Evolutionary conservation across 768 basidiomycete species (phyloP).

Genomic region (Xerocomellus amylosporus): DNA sequence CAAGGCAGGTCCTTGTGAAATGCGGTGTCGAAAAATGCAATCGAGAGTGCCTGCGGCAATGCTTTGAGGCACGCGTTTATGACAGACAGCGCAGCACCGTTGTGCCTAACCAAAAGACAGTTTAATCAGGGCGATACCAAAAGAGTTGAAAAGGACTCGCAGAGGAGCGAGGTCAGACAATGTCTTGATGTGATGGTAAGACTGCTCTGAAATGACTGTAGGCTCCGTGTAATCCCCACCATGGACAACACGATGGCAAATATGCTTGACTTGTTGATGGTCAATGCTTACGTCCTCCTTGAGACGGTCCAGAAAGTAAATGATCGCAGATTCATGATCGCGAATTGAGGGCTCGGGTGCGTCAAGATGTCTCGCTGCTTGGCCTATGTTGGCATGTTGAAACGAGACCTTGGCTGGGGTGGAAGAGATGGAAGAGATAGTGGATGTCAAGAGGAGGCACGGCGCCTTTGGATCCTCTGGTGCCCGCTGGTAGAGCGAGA

Average conservation of each 20-base stretch:
- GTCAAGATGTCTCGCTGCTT: constrained; percentile 18
- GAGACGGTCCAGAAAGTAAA: constrained; percentile 53
- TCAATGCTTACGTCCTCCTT: constrained; percentile 43
- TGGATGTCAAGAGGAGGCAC: constrained; percentile 48
- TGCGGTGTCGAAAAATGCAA: constrained; percentile 87
- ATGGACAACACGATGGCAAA: constrained; percentile 85
- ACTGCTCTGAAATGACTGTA: constrained; percentile 61
- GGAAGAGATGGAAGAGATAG: constrained; percentile 55
- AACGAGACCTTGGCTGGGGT: constrained; percentile 54
- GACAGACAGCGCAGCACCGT: constrained; percentile 57
- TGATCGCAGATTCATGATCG: constrained; percentile 63
- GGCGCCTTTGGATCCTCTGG: constrained; percentile 32
- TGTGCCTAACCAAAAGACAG: constrained; percentile 44
- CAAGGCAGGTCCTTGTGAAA: constrained; percentile 76
- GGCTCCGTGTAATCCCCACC: constrained; percentile 78
- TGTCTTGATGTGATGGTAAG: constrained; percentile 68
- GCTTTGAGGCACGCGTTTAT: constrained; percentile 57
- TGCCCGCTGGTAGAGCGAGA: constrained; percentile 55
- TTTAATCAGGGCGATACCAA: background rate
- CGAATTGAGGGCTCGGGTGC: constrained; percentile 36
- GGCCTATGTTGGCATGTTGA: constrained; percentile 12
- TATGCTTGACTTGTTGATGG: constrained; percentile 42
- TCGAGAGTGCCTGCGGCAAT: constrained; percentile 65
- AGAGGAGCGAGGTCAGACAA: constrained; percentile 81
- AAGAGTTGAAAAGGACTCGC: constrained; percentile 38